Conservation (phyloP, 495 filamentous ascomycete species). For the Podospora australis region DNA sequence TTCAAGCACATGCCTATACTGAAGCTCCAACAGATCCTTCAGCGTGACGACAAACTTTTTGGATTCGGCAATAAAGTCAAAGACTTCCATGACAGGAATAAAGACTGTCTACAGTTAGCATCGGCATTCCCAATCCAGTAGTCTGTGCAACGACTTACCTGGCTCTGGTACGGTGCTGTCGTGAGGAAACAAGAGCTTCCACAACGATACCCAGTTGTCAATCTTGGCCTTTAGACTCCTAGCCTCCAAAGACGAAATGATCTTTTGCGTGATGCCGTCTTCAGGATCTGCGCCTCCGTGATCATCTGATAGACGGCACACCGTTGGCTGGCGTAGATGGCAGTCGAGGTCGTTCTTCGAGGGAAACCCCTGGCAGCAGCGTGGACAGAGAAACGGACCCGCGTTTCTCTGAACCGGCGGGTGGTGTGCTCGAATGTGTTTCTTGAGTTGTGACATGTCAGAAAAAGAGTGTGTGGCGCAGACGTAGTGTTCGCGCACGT, state of each 20-base stretch:
- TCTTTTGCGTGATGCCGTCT: slow-evolving; percentile 27
- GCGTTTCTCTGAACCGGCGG: slow-evolving; percentile 25
- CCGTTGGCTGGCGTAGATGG: slow-evolving; percentile 18
- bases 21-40: slow-evolving; percentile 23
- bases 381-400: slow-evolving; percentile 22
- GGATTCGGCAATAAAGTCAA: slow-evolving; percentile 25
- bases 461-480: slow-evolving; percentile 29
- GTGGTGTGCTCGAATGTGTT: slow-evolving; percentile 29
- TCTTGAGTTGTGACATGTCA: slow-evolving; percentile 31
- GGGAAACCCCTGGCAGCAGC: slow-evolving; percentile 24
- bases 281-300: slow-evolving; percentile 23
- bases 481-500: slow-evolving; percentile 28
- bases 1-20: slow-evolving; percentile 24
- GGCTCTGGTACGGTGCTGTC: slow-evolving; percentile 21
- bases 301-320: slow-evolving; percentile 20
- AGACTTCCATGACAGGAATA: slow-evolving; percentile 28
- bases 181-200: slow-evolving; percentile 24
- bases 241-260: slow-evolving; percentile 25
- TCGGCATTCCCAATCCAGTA: not conserved
- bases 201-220: slow-evolving; percentile 26
- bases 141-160: slow-evolving; percentile 6
- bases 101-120: slow-evolving; percentile 14
- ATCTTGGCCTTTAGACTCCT: slow-evolving; percentile 24
- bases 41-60: slow-evolving; percentile 18
- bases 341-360: slow-evolving; percentile 22